Evolutionary conservation across 805 yeast species (phyloP).

Genomic region (Starmerella riodocensis): DNA sequence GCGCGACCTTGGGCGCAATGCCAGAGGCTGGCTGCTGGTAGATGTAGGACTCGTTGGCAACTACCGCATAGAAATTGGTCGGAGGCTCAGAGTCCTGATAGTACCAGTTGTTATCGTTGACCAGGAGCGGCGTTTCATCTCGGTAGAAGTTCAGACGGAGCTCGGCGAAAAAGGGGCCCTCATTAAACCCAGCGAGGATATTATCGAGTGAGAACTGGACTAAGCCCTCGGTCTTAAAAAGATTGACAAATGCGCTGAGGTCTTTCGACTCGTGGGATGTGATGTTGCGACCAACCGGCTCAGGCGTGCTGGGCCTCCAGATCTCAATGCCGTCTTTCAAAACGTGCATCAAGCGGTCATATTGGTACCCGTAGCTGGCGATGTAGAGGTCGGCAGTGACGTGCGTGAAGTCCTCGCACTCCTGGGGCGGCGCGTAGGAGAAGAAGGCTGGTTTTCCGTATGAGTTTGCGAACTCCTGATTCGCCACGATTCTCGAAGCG

Average conservation of each 20-base stretch:
- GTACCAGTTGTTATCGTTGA: slow-evolving; percentile 13
- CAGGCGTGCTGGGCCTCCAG: slow-evolving; percentile 70
- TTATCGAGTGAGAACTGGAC: slow-evolving; percentile 54
- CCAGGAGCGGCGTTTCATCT: slow-evolving; percentile 10
- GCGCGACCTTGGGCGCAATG: slow-evolving; percentile 28
- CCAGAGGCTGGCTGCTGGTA: slow-evolving; percentile 4
- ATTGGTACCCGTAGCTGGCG: slow-evolving; percentile 27
- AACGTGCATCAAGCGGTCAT: slow-evolving; percentile 29
- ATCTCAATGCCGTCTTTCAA: slow-evolving; percentile 48
- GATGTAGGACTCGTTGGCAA: neutral
- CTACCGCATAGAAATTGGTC: slow-evolving; percentile 1
- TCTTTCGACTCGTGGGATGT: slow-evolving; percentile 50
- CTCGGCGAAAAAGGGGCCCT: slow-evolving; percentile 46
- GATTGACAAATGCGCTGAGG: slow-evolving; percentile 40
- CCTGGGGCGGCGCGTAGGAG: slow-evolving; percentile 25
- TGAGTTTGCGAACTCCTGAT: slow-evolving; percentile 26
- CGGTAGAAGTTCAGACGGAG: slow-evolving; percentile 41
- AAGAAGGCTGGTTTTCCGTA: slow-evolving; percentile 25
- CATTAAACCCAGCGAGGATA: slow-evolving; percentile 34
- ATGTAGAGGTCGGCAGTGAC: slow-evolving; percentile 25
- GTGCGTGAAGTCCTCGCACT: slow-evolving; percentile 24
- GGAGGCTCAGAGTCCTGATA: neutral
- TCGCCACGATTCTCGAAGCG: slow-evolving; percentile 14
- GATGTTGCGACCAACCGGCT: slow-evolving; percentile 43
- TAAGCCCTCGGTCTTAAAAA: slow-evolving; percentile 35